Conservation (phyloP, 768 basidiomycete genomes). For the Mycena pura region DNA sequence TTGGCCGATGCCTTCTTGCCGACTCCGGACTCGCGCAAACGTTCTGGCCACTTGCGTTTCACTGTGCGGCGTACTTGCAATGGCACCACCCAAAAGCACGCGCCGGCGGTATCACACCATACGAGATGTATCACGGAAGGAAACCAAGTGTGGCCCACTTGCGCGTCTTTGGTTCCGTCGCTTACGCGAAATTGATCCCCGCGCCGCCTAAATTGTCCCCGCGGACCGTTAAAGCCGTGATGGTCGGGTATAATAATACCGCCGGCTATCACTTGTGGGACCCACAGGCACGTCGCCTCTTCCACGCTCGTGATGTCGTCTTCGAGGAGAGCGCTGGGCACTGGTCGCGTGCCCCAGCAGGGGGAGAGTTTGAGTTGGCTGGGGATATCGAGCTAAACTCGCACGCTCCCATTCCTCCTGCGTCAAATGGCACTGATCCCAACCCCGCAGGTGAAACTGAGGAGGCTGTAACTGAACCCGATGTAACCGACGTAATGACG, state of each 20-base stretch:
- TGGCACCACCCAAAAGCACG: slow-evolving; percentile 8
- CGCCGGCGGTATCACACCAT: slow-evolving; percentile 14
- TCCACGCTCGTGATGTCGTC: slow-evolving; percentile 27
- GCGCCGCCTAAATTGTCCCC: slow-evolving; percentile 18
- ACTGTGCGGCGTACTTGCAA: slow-evolving; percentile 27
- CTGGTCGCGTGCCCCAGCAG: slow-evolving; percentile 4
- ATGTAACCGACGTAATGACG: no score
- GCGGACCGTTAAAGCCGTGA: slow-evolving; percentile 23
- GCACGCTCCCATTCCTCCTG: no score
- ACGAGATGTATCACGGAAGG: slow-evolving; percentile 23
- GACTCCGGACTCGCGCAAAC: slow-evolving; percentile 29
- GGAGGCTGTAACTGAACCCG: no score
- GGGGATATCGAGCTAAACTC: no score
- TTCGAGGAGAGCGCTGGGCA: slow-evolving; percentile 33
- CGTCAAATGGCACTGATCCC: no score
- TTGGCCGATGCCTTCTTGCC: slow-evolving; percentile 28
- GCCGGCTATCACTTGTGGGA: slow-evolving; percentile 31
- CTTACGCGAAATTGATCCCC: slow-evolving; percentile 33
- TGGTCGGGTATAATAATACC: slow-evolving; percentile 31
- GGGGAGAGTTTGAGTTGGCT: not conserved
- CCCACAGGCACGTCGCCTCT: slow-evolving; percentile 11
- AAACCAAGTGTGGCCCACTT: slow-evolving; percentile 38
- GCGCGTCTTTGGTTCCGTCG: slow-evolving; percentile 38
- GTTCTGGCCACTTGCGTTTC: slow-evolving; percentile 26
- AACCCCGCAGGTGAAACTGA: no score